Base-by-base conservation (phyloP, 805 yeast species). In the Candida namnaoensis region DNA sequence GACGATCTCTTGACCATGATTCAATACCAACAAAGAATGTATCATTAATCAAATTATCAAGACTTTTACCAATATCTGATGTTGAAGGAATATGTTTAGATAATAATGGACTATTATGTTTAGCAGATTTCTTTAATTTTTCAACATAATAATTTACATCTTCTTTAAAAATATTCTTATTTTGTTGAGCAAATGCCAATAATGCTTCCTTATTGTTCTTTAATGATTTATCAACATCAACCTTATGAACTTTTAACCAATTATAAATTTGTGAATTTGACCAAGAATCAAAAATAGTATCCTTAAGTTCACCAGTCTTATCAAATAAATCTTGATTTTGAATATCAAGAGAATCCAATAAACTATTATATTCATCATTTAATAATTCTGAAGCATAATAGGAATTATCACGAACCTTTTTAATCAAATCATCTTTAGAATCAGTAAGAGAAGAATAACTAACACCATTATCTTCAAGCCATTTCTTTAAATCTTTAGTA, bases 221-320 rank as follows among this genome's bases (percentile, higher is more conserved):
- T 11, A 55, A 38, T n/a, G 60, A 53, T 32, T 65, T 63, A 34
- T 62, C 61, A 35, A 67, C 51, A 12, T 60, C 56, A 34, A 68
- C 55, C 27, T 71, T 72, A 50, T 74, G 76, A 35, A 62, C 53
- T 41, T 64, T 57, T 32, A 81, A 57, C 76, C 84, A 80, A 44
- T 70, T 71, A 49, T 67, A 62, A 44, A 80, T 57, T 50, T 80
- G 83, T 5, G 69, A 62, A 25, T 71, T 64, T 4, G 76, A 58
- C 82, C 82, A 77, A 14, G 65, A 58, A 44, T 74, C 65, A 53
- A 76, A 70, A 19, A 71, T 59, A 34, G 65, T 66, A 33, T 67
- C 69, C 47, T 65, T 69, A 44, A 71, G 50, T 27, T 59, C 43
- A 14, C 70, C 71, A 12, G 62, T 53, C 39, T 61, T 62, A 43